These are phyloP conservation scores for Hypomyces perniciosus DNA, from an alignment of 2,329 filamentous ascomycete genomes.

Conservation along the genomic window DNA sequence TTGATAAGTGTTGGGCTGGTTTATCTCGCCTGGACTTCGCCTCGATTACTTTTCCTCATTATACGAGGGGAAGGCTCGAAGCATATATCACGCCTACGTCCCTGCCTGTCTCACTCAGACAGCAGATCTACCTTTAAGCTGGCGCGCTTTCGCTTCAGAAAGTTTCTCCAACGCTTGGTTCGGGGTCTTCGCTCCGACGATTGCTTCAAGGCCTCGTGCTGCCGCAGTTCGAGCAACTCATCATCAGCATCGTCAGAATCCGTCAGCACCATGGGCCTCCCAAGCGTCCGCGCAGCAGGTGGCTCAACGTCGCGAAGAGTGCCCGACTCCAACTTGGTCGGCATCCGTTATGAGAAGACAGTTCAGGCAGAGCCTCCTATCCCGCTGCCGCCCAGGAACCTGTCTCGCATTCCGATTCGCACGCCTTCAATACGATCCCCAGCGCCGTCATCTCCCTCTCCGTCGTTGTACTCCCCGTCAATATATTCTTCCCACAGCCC, in stretches of 20 bases:
- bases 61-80: background rate
- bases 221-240: background rate
- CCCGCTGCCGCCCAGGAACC: conserved; percentile 42
- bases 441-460: conserved; percentile 11
- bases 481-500: conserved; percentile 19
- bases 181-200: conserved; percentile 3
- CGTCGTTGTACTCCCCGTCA: conserved; percentile 15
- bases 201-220: background rate
- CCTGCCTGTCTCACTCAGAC: no score
- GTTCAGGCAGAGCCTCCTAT: conserved; percentile 53
- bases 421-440: conserved; percentile 14
- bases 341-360: conserved; percentile 56
- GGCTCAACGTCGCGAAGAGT: conserved; percentile 29
- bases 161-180: conserved; percentile 4
- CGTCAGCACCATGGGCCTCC: conserved; percentile 17
- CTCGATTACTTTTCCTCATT: no score
- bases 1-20: background rate
- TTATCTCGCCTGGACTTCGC: background rate
- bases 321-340: conserved; percentile 43
- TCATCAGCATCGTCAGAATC: background rate
- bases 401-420: conserved; percentile 26
- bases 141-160: conserved; percentile 2
- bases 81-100: no score
- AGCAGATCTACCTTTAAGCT: background rate
- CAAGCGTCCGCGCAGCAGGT: conserved; percentile 38